Conservation (phyloP, 2,329 filamentous ascomycete genomes). For the Aspergillus sp. region DNA sequence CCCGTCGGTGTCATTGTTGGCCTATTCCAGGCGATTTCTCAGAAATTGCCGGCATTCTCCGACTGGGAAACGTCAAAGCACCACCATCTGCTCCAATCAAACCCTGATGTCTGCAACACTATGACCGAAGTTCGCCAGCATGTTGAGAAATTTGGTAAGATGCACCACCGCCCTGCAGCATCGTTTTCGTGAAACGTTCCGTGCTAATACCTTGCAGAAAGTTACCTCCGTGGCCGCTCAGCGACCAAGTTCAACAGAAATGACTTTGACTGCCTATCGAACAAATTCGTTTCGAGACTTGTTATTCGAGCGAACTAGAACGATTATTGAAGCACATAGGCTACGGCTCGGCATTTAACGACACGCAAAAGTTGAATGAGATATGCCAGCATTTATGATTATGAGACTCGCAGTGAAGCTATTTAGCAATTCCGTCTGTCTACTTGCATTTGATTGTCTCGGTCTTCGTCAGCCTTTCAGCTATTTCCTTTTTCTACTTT, state of each 20-base stretch:
- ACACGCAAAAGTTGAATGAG: conserved; percentile 33
- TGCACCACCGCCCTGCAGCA: background rate
- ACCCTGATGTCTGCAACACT: conserved; percentile 87
- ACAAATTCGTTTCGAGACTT: conserved; percentile 95
- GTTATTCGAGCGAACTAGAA: conserved; percentile 88
- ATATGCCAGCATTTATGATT: conserved; percentile 34
- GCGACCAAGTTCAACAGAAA: conserved; percentile 84
- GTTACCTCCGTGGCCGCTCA: conserved; percentile 79
- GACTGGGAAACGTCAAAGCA: conserved; percentile 95
- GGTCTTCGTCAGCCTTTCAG: conserved; percentile 23
- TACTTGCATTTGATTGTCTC: conserved; percentile 27
- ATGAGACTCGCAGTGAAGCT: conserved; percentile 27
- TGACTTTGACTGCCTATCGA: conserved; percentile 93
- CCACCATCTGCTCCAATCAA: conserved; percentile 87
- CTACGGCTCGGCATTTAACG: conserved; percentile 31
- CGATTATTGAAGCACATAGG: conserved; percentile 25
- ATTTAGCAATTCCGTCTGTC: conserved; percentile 31
- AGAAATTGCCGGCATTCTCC: conserved; percentile 88
- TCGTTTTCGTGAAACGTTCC: background rate
- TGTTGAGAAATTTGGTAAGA: conserved; percentile 89
- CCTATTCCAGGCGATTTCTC: conserved; percentile 95
- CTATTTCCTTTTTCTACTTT: conserved; percentile 19
- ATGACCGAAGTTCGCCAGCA: conserved; percentile 95
- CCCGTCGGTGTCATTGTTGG: conserved; percentile 96
- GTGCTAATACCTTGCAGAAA: conserved; percentile 67